phyloP scores from a whole-genome alignment of 306 rosid genomes.

The Comarum palustre region DNA sequence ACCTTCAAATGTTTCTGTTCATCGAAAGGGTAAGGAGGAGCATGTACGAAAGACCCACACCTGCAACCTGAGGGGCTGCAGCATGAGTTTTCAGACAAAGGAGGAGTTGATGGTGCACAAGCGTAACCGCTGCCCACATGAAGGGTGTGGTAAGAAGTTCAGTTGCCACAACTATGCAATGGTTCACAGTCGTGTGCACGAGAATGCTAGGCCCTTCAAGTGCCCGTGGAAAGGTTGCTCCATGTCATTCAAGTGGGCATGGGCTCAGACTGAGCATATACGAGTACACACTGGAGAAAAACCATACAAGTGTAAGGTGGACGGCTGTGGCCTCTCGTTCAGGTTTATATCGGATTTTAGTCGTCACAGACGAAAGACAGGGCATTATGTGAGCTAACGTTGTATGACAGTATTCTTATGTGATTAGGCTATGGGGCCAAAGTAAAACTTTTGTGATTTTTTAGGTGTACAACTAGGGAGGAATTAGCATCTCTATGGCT shows the following conservation, averaged over 20 bases:
- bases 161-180: conserved; percentile 81
- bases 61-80: conserved; percentile 82
- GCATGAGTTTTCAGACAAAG: conserved; percentile 70
- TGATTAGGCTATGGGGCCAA: conserved; percentile 22
- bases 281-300: conserved; percentile 96
- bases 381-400: conserved; percentile 61
- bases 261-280: conserved; percentile 97
- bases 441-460: conserved; percentile 34
- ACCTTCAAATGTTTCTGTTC: conserved; percentile 34
- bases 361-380: conserved; percentile 89
- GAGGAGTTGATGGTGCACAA: conserved; percentile 70
- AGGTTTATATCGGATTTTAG: conserved; percentile 91
- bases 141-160: conserved; percentile 94
- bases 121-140: conserved; percentile 73
- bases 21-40: conserved; percentile 41
- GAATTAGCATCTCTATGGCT: conserved; percentile 41
- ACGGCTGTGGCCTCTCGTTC: conserved; percentile 88
- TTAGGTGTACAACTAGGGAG: conserved; percentile 50
- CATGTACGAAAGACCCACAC: conserved; percentile 39
- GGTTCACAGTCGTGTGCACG: conserved; percentile 87
- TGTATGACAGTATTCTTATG: conserved; percentile 31
- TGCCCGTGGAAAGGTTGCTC: conserved; percentile 98
- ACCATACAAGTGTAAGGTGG: conserved; percentile 82
- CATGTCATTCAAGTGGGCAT: conserved; percentile 97
- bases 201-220: conserved; percentile 84